Base-by-base conservation (phyloP, 202 grass and related monocot genomes). In the Thinopyrum obtusiflorum region DNA sequence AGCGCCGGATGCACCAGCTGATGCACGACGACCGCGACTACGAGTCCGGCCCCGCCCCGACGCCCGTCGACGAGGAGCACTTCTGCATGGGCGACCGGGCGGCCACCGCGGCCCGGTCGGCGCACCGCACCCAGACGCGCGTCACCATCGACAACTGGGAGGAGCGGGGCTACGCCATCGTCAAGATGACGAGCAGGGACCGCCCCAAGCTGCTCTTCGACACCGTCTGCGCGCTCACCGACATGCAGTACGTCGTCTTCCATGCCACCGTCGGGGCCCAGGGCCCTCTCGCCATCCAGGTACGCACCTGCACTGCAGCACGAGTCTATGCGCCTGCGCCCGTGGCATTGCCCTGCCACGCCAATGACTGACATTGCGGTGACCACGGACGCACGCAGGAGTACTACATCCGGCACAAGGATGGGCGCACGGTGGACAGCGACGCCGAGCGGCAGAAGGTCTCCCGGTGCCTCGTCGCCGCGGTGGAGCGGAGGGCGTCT, bases 171-270 rank as follows among this genome's bases (percentile, higher is more conserved):
- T 92, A 95, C 84, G 91, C 90, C 47, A 87, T 95, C 39, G 86
- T 95, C 73, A 90, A 92, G 68, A 83, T 95, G 77, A 90, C 84
- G 10, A 90, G 93, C 90, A 73, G 81, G 55, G 93, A 92, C 86
- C 86, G 93, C 0, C 86, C 90, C 33, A 89, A 76, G 88, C 93
- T 95, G 71, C 93, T 95, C 47, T 95, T 95, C 86, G 93, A 95
- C 88, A 95, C 93, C 2, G 93, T 95, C 3, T 95, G 93, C 84
- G 84, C 86, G 66, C 86, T 95, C 83, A 95, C 90, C 49, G 93
- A 95, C 90, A 92, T 95, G 93, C 84, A 87, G 8, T 95, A 95
- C 93, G 83, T 87, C 47, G 90, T 95, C 80, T 95, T 92, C 90
- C 93, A 95, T 61, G 93, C 93, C 73, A 78, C 90, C 78, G 57